Evolutionary conservation across 2,329 filamentous ascomycete species (phyloP), one percentile per base, ranked within the genome.

Genomic region (Aspergillus tanneri): DNA sequence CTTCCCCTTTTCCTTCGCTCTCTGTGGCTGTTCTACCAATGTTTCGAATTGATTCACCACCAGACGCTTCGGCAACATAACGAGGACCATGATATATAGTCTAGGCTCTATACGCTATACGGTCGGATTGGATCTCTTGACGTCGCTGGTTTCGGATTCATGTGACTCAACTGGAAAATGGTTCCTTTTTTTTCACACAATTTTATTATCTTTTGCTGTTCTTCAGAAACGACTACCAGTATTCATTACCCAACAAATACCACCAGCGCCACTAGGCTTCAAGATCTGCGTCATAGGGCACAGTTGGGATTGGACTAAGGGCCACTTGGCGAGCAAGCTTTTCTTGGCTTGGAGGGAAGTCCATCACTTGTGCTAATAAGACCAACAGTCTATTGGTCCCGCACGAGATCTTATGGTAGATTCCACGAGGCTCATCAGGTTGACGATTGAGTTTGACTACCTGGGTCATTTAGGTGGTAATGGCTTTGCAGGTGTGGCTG

Each of bases 341-440:
- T 50, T 43, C 49, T 51, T 48, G 45, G 49, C 49, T 46, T 22
- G 38, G 46, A 52, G 40, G 23, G 46, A 47, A 47, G 30, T 25
- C 49, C 49, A 45, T 45, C 44, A 47, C 49, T 28, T 8, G 25
- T 28, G 25, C 12, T 8, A 28, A 28, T n/a, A 28, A 28, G 7
- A 8, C 25, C n/a, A n/a, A n/a, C n/a, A n/a, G n/a, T n/a, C n/a
- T n/a, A n/a, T n/a, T n/a, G n/a, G n/a, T n/a, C n/a, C n/a, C n/a
- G n/a, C n/a, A n/a, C n/a, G n/a, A n/a, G n/a, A n/a, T n/a, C n/a
- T n/a, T n/a, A n/a, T n/a, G n/a, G n/a, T n/a, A n/a, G n/a, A n/a
- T n/a, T n/a, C n/a, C n/a, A n/a, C n/a, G n/a, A n/a, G n/a, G n/a
- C n/a, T n/a, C n/a, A n/a, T n/a, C n/a, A n/a, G n/a, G n/a, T n/a